Evolutionary conservation across 176 grass and related monocot genomes (phyloP), one percentile per base, ranked within the genome.

Genomic region (Triticum dicoccoides): DNA sequence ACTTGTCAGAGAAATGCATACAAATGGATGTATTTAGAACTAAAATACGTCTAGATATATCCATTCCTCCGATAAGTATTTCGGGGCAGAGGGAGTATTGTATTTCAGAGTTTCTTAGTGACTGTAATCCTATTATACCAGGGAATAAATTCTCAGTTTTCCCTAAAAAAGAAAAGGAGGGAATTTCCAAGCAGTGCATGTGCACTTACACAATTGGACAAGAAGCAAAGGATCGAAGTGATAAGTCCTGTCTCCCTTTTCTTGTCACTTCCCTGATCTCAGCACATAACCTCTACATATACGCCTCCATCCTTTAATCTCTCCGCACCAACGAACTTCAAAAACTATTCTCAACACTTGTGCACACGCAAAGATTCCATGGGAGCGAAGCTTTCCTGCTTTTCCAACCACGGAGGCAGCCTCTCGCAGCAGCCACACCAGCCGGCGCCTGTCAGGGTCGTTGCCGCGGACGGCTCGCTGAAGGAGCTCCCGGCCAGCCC

Each of bases 391-490:
- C 23, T 89, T 62, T 94, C 92, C 23, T 49, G 72, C 72, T 30
- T 24, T 14, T 80, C 65, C 87, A 82, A 35, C 51, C 17, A 45
- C 59, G n/a, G 8, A 35, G 71, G 21, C 66, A 11, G 21, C 76
- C 29, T 51, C 23, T 86, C 59, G 8, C 42, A 32, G 68, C 65
- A 88, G 38, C 74, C 20, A 21, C 18, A 10, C 63, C 83, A 20
- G 49, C 63, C 70, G 18, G 5, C 87, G 58, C 82, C 58, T 14
- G 84, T 81, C 38, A 86, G 80, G 62, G 66, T 95, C 61, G 45
- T 95, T 72, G 32, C 84, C 14, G 62, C 35, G 11, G 86, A 92
- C 47, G 91, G 93, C 6, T 95, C 93, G 20, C 86, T 95, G 4
- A 86, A 69, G 65, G 91, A 93, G 75, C 78, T 90, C 38, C 47